Evolutionary conservation across 805 yeast species (phyloP).

Genomic region (Zygosaccharomyces gambellarensis): DNA sequence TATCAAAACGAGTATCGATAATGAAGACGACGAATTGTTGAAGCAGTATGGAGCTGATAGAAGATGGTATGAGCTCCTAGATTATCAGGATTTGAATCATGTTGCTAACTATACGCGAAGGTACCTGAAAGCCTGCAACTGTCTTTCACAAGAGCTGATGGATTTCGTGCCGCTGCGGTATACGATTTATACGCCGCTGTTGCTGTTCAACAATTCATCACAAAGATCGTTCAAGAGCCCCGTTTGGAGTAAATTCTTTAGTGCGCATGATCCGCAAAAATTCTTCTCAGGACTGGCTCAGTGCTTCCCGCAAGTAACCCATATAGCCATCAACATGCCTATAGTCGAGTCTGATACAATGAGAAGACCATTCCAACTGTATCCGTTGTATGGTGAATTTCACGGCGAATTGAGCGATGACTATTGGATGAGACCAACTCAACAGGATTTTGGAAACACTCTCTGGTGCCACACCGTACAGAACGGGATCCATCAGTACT

Average conservation of each 20-base stretch:
- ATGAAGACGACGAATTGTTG: slow-evolving; percentile 8
- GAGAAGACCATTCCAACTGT: slow-evolving; percentile 60
- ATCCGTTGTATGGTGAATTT: slow-evolving; percentile 49
- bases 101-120: slow-evolving; percentile 9
- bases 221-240: slow-evolving; percentile 39
- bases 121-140: slow-evolving; percentile 3
- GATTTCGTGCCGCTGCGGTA: slow-evolving; percentile 40
- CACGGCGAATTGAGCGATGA: neutral
- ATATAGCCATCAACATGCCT: slow-evolving; percentile 68
- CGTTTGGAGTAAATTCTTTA: slow-evolving; percentile 34
- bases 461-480: slow-evolving; percentile 72
- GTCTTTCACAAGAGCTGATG: slow-evolving; percentile 9
- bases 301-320: slow-evolving; percentile 39
- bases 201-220: slow-evolving; percentile 48
- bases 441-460: slow-evolving; percentile 44
- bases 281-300: slow-evolving; percentile 25
- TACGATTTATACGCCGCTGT: slow-evolving; percentile 62
- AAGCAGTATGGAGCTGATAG: neutral
- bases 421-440: slow-evolving; percentile 37
- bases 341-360: slow-evolving; percentile 50
- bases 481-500: slow-evolving; percentile 68
- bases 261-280: slow-evolving; percentile 3
- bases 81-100: slow-evolving; percentile 1
- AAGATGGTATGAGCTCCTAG: slow-evolving; percentile 10
- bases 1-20: slow-evolving; percentile 21